These are phyloP conservation scores for Trematosphaeria pertusa DNA, from an alignment of 2,329 filamentous ascomycete species.

Conservation along the genomic window DNA sequence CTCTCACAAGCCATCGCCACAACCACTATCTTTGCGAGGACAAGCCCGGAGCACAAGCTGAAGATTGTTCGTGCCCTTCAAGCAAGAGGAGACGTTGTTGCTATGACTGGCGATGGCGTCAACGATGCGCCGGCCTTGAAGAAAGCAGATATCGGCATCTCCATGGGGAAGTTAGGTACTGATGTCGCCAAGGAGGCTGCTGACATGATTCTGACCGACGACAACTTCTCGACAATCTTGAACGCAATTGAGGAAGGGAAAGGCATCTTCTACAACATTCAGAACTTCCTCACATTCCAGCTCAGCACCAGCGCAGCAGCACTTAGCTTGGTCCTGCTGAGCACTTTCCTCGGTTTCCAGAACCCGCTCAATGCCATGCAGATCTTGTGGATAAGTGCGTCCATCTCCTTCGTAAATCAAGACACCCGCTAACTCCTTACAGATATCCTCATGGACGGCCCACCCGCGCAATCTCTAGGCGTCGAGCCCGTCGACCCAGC, in stretches of 20 bases:
- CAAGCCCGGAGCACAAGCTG: conserved; percentile 96
- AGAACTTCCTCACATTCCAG: conserved; percentile 99
- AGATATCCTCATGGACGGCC: conserved; percentile 99
- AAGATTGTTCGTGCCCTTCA: conserved; percentile 95
- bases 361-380: conserved; percentile 99
- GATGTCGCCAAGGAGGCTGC: conserved; percentile 96
- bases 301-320: conserved; percentile 96
- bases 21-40: conserved; percentile 94
- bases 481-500: conserved; percentile 94
- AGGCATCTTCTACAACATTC: conserved; percentile 99
- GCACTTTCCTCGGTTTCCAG: conserved; percentile 90
- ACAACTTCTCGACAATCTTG: conserved; percentile 90
- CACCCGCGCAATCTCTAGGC: conserved; percentile 93
- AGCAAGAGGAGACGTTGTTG: conserved; percentile 91
- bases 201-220: conserved; percentile 91
- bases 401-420: neutral
- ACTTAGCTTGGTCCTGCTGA: conserved; percentile 87
- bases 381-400: conserved; percentile 98
- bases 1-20: conserved; percentile 83
- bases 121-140: conserved; percentile 97
- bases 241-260: conserved; percentile 98
- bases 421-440: conserved; percentile 25
- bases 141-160: conserved; percentile 96
- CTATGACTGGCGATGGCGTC: conserved; percentile 98
- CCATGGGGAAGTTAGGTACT: conserved; percentile 93